These are phyloP conservation scores for Magnolia kwangsiensis DNA, from an alignment of 164 flowering plant genomes.

Conservation along the genomic window DNA sequence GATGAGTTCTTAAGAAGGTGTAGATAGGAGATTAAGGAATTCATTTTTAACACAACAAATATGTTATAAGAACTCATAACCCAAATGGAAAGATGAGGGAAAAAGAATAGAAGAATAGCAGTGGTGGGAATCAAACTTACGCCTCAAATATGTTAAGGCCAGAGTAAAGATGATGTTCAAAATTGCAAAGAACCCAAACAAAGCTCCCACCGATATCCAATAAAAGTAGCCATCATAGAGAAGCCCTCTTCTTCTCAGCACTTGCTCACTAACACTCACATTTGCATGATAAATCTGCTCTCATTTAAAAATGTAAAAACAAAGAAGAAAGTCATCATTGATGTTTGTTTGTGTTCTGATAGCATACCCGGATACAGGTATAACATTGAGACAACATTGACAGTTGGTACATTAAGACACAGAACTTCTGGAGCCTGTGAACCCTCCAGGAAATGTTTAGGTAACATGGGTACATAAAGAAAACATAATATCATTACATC, in stretches of 20 bases:
- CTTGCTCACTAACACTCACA: conserved; percentile 24
- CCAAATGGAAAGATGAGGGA: neutral
- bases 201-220: conserved; percentile 50
- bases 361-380: neutral
- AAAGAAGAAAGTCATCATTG: neutral
- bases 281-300: conserved; percentile 23
- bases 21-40: neutral
- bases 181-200: conserved; percentile 38
- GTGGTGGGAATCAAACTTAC: conserved; percentile 22
- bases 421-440: too few species aligned
- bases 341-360: neutral
- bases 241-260: conserved; percentile 28
- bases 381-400: too few species aligned
- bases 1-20: neutral
- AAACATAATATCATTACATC: too few species aligned
- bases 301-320: neutral
- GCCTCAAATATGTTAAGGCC: conserved; percentile 38
- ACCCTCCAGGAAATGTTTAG: too few species aligned
- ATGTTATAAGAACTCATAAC: neutral
- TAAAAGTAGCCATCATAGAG: conserved; percentile 35
- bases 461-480: too few species aligned
- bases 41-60: neutral
- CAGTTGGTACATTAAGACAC: too few species aligned
- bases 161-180: conserved; percentile 38
- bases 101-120: neutral